Percentiles rank a stretch among this genome's conserved stretches.
Evolutionary conservation across 345 rosid species (phyloP).

Genomic region (Schrenkiella parvula): DNA sequence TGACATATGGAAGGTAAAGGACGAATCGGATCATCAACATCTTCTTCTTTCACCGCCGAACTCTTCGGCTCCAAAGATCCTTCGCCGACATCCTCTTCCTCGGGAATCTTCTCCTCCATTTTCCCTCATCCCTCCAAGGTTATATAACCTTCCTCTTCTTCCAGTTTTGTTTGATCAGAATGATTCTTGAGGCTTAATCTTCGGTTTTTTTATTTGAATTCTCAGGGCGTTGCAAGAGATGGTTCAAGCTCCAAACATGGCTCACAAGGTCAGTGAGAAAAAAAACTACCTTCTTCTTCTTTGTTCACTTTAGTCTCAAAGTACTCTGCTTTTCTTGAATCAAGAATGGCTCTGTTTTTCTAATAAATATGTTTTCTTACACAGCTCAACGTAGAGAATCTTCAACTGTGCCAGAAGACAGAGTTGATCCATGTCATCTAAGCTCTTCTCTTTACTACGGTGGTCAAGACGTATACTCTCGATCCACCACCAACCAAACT

Average conservation of each 20-base stretch:
- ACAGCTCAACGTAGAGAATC: conserved; percentile 42
- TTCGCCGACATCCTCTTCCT: conserved; percentile 41
- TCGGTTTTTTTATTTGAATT: background rate
- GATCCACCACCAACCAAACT: conserved; percentile 41
- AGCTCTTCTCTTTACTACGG: conserved; percentile 95
- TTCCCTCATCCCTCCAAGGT: conserved; percentile 68
- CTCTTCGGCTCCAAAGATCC: conserved; percentile 73
- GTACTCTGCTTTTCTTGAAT: background rate
- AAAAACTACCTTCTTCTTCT: background rate
- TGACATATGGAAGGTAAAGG: conserved; percentile 59
- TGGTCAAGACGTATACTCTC: conserved; percentile 76
- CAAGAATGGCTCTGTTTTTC: conserved; percentile 13
- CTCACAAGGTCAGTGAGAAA: conserved; percentile 41
- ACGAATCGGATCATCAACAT: conserved; percentile 45
- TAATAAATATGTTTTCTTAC: background rate
- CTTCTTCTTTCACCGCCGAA: conserved; percentile 59
- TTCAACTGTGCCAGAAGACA: conserved; percentile 19
- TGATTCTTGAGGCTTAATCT: conserved; percentile 14
- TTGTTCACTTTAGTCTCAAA: conserved; percentile 5
- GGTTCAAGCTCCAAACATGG: conserved; percentile 47
- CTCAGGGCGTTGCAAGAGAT: conserved; percentile 55
- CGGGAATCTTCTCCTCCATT: conserved; percentile 64
- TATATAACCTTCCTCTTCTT: conserved; percentile 10
- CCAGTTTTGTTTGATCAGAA: background rate
- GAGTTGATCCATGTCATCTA: conserved; percentile 57